Percentiles rank a stretch among this genome's conserved stretches.
Conservation (phyloP, 2,329 filamentous ascomycete species). For the Fusarium goolgardi region DNA sequence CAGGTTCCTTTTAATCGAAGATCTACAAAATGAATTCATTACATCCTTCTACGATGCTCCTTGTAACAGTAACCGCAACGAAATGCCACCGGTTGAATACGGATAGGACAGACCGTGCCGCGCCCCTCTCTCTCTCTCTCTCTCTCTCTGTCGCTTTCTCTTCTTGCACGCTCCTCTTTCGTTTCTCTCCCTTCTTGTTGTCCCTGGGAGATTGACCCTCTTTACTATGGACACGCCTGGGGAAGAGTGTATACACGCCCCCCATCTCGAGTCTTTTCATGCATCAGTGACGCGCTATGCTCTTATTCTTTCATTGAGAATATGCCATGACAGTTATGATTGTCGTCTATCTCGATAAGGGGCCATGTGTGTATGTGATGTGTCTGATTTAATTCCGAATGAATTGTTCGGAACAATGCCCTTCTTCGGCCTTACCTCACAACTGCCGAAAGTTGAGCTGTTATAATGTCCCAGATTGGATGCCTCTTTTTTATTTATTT, state of each 20-base stretch:
- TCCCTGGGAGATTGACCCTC: background rate
- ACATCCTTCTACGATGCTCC: too few species aligned
- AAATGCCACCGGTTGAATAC: background rate
- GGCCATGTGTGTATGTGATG: background rate
- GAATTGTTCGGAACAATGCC: background rate
- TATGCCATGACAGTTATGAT: constrained; percentile 3
- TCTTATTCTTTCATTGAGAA: background rate
- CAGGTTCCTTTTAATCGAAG: background rate
- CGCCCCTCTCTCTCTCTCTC: background rate
- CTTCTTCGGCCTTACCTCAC: background rate
- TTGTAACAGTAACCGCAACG: too few species aligned
- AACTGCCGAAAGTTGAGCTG: background rate
- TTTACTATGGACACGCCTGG: background rate
- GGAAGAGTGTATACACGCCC: background rate
- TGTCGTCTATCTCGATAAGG: constrained; percentile 7
- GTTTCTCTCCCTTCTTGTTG: too few species aligned
- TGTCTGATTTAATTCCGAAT: background rate
- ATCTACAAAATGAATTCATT: background rate
- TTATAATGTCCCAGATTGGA: background rate
- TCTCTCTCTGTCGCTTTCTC: background rate
- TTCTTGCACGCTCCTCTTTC: background rate
- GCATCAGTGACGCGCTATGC: constrained; percentile 3
- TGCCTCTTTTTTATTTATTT: background rate
- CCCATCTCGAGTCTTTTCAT: background rate
- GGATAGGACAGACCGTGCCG: background rate